These are phyloP conservation scores for Jatropha multifida DNA, from an alignment of 441 rosid genomes.

Conservation along the genomic window DNA sequence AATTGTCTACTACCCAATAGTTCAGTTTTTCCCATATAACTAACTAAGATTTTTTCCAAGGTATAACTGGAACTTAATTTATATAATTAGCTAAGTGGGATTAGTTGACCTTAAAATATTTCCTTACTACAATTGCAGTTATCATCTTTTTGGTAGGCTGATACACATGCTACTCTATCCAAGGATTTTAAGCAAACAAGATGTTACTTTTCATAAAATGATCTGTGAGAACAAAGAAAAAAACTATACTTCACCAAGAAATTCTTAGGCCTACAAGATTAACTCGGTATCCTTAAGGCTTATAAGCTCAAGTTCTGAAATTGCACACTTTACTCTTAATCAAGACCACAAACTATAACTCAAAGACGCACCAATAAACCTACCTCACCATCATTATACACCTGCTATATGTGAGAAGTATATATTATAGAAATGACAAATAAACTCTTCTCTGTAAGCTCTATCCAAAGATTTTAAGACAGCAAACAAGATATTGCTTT, in stretches of 20 bases:
- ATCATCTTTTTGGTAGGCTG: not conserved
- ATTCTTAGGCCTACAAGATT: not conserved
- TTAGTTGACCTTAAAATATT: not conserved
- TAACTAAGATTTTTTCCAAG: not conserved
- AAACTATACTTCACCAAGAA: not conserved
- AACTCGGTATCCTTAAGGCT: not conserved
- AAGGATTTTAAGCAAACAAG: not conserved
- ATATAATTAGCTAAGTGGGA: not conserved
- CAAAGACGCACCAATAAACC: constrained; percentile 35
- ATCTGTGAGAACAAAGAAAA: not conserved
- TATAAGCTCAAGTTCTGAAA: not conserved
- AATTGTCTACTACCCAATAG: not conserved
- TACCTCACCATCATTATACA: constrained; percentile 65
- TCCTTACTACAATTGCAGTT: not conserved
- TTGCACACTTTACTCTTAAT: not conserved
- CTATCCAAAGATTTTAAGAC: not conserved
- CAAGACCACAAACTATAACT: not conserved
- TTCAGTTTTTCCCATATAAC: not conserved
- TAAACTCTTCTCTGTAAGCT: constrained; percentile 62
- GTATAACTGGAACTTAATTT: not conserved
- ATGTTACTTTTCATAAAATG: not conserved
- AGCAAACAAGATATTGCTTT: not conserved
- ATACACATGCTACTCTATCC: not conserved
- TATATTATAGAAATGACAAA: constrained; percentile 82
- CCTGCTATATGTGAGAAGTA: constrained; percentile 91